These are phyloP conservation scores for Malassezia arunalokei DNA, from an alignment of 1,284 basidiomycete genomes.

Conservation along the genomic window DNA sequence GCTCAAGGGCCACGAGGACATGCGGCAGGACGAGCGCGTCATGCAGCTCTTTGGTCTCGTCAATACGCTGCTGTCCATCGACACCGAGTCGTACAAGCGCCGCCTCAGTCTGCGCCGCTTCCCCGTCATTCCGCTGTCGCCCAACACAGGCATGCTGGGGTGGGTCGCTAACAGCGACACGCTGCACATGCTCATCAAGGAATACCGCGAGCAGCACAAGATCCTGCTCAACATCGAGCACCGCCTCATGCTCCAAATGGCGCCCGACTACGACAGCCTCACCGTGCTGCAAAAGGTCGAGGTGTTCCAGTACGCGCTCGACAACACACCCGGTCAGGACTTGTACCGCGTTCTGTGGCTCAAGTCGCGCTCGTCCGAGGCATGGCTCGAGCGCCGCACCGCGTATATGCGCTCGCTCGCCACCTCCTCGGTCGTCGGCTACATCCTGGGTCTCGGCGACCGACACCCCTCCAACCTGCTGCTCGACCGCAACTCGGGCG, in stretches of 20 bases:
- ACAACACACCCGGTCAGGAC: slow-evolving; percentile 97
- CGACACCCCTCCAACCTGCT: slow-evolving; percentile 93
- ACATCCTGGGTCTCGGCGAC: slow-evolving; percentile 95
- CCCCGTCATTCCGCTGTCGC: slow-evolving; percentile 87
- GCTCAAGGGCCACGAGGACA: slow-evolving; percentile 96
- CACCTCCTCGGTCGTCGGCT: slow-evolving; percentile 48
- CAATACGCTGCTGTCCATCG: slow-evolving; percentile 83
- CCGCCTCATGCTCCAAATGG: slow-evolving; percentile 96
- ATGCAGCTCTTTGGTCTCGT: slow-evolving; percentile 98
- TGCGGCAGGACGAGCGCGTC: slow-evolving; percentile 95
- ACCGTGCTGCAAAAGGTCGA: slow-evolving; percentile 95
- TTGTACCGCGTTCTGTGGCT: slow-evolving; percentile 97
- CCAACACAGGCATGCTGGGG: slow-evolving; percentile 85
- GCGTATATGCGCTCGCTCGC: slow-evolving; percentile 91
- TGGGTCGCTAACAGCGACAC: slow-evolving; percentile 97
- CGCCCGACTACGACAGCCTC: slow-evolving; percentile 91
- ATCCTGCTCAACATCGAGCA: slow-evolving; percentile 97
- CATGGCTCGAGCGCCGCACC: slow-evolving; percentile 94
- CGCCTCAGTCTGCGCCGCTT: slow-evolving; percentile 87
- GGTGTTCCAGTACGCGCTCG: slow-evolving; percentile 96
- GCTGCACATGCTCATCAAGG: slow-evolving; percentile 91
- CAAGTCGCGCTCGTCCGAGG: slow-evolving; percentile 84
- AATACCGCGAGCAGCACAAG: slow-evolving; percentile 52
- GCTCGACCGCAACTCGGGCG: slow-evolving; percentile 80
- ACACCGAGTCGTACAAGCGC: slow-evolving; percentile 89